These are phyloP conservation scores for Rostrohypoxylon terebratum DNA, from an alignment of 495 filamentous ascomycete genomes.

Conservation along the genomic window DNA sequence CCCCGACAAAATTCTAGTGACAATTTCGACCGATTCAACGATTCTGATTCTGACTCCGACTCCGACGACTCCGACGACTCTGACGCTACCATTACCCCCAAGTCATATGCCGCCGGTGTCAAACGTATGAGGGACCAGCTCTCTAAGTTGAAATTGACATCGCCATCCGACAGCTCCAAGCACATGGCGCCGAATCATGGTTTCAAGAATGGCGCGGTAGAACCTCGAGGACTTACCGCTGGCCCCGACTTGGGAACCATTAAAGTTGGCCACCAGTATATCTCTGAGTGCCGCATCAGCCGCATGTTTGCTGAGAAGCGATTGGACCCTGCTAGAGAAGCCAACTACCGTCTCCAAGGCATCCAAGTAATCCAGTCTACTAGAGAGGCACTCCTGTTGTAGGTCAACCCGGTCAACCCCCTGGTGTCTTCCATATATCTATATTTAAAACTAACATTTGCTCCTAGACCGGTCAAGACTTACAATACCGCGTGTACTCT, in stretches of 20 bases:
- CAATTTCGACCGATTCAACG: neutral
- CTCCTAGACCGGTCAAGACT: constrained; percentile 76
- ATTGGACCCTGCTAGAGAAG: constrained; percentile 53
- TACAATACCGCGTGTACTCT: constrained; percentile 86
- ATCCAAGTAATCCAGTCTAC: constrained; percentile 35
- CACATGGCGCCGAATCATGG: constrained; percentile 35
- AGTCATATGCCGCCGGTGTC: neutral
- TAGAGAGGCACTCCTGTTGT: constrained; percentile 33
- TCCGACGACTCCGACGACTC: constrained; percentile 26
- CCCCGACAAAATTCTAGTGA: too few relatives aligned
- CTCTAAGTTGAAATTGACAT: neutral
- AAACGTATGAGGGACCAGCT: neutral
- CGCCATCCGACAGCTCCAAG: neutral
- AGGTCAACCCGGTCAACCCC: too few relatives aligned
- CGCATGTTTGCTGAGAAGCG: constrained; percentile 54
- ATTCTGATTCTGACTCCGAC: constrained; percentile 16
- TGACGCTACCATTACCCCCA: constrained; percentile 26
- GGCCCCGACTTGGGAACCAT: constrained; percentile 57
- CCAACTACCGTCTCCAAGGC: constrained; percentile 42
- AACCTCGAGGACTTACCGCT: neutral
- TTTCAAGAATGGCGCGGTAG: constrained; percentile 32
- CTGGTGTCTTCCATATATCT: neutral
- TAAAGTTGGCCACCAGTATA: constrained; percentile 56
- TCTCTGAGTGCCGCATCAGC: constrained; percentile 53
- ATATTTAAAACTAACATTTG: constrained; percentile 5